Base-by-base conservation (phyloP, 2,329 filamentous ascomycete genomes). In the Sarocladium brachiariae region DNA sequence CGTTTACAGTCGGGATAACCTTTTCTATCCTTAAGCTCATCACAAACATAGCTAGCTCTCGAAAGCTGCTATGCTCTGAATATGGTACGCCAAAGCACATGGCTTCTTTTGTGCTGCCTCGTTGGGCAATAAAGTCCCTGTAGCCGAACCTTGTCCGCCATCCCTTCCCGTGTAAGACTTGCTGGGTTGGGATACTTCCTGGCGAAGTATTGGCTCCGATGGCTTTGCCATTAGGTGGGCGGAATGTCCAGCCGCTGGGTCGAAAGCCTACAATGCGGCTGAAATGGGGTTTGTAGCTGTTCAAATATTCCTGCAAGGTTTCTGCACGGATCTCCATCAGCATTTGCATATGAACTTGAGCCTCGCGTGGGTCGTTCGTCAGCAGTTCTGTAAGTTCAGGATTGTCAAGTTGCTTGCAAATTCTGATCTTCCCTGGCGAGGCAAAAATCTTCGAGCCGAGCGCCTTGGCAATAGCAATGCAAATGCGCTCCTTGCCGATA, bases 271-370 rank as follows among this genome's bases (percentile, higher is more conserved):
- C 86, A 41, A 96, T 83, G 49, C 88, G 85, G 13, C 83, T 83
- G 65, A 97, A 99, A 58, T 89, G 83, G 6, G 87, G 84, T 55
- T 85, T 86, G 70, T 89, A 87, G 31, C 80, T 76, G 59, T 85
- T 81, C 5, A 97, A 78, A 61, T 99, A 99, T 54, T 96, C 91
- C 56, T 89, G 83, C 1, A 99, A 76, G 0, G 92, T 96, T 57
- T 96, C 91, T 30, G 90, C 84, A 23, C 90, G 84, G 57, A 99
- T 90, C 66, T 97, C 92, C 76, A 93, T 93, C 9, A 99, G 76
- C 60, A 87, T 90, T 59, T 96, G 95, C 91, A 99, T 96, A 69
- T 99, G 93, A 0, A 99, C 90, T 66, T 97, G 92, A 0, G 93
- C 93, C 59, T 89, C 87, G 19, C 78, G 71, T 0, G 93, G 90